phyloP scores from a whole-genome alignment of 352 stramenopile species.

The Pythium angustatum region DNA sequence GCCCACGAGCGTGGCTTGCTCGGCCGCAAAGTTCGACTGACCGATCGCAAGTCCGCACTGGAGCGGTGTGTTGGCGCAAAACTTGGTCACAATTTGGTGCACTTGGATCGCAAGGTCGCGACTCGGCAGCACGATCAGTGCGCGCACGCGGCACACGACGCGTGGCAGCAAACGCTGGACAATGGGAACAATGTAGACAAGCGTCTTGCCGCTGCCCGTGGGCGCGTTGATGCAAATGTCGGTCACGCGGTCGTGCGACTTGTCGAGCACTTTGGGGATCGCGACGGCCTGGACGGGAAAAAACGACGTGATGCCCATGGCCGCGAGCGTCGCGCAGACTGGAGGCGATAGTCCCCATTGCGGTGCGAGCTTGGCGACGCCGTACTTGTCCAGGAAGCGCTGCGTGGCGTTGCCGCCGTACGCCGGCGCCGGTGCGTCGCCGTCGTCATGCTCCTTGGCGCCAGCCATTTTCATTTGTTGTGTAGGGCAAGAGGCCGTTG shows the following conservation, averaged over 20 bases:
- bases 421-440: no score
- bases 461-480: slow-evolving; percentile 19
- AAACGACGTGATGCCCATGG: slow-evolving; percentile 80
- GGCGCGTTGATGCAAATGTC: slow-evolving; percentile 97
- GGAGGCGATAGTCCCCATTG: slow-evolving; percentile 51
- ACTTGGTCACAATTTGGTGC: slow-evolving; percentile 67
- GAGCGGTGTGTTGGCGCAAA: slow-evolving; percentile 72
- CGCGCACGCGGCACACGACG: slow-evolving; percentile 88
- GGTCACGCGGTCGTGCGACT: slow-evolving; percentile 71
- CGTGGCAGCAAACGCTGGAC: slow-evolving; percentile 87
- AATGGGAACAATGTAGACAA: slow-evolving; percentile 96
- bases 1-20: slow-evolving; percentile 76
- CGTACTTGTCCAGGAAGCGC: slow-evolving; percentile 68
- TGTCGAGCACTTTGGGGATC: slow-evolving; percentile 91
- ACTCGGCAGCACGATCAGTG: slow-evolving; percentile 95
- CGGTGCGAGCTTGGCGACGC: slow-evolving; percentile 55
- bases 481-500: not conserved
- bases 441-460: not conserved
- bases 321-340: slow-evolving; percentile 43
- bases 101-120: slow-evolving; percentile 95
- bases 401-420: slow-evolving; percentile 31
- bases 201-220: slow-evolving; percentile 97
- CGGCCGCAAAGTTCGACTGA: slow-evolving; percentile 86
- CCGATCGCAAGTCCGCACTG: slow-evolving; percentile 91
- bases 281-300: slow-evolving; percentile 95